phyloP scores from a whole-genome alignment of 2,329 filamentous ascomycete species.

The Cercospora nicotianae region DNA sequence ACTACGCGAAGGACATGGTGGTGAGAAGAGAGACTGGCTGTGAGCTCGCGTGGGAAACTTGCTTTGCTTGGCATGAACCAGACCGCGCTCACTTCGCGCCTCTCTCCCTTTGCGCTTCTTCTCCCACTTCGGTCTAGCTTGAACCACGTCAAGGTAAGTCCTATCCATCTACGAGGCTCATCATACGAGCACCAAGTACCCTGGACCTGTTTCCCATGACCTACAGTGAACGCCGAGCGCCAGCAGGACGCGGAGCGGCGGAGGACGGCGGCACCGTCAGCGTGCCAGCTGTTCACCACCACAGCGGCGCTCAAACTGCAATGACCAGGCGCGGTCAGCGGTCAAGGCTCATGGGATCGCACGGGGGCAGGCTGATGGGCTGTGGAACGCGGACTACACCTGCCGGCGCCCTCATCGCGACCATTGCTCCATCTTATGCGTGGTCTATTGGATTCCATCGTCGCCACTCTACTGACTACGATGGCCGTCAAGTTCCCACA shows the following conservation, averaged over 20 bases:
- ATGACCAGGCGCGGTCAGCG: not conserved
- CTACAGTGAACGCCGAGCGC: not conserved
- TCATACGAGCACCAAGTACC: not conserved
- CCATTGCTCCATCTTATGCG: not conserved
- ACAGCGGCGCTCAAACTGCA: not conserved
- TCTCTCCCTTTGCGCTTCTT: not conserved
- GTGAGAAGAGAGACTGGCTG: not conserved
- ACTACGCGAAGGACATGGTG: not conserved
- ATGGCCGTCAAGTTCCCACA: not conserved
- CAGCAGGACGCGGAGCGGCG: not conserved
- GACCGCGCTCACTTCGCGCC: not conserved
- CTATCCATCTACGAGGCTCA: not conserved
- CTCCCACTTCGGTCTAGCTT: not conserved
- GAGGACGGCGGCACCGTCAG: not conserved
- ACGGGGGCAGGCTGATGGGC: not conserved
- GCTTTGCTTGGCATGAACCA: not conserved
- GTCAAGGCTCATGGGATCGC: not conserved
- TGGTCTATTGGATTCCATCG: not conserved
- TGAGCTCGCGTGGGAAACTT: not conserved
- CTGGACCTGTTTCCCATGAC: not conserved
- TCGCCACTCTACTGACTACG: not conserved
- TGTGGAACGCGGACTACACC: not conserved
- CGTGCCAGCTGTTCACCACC: not conserved
- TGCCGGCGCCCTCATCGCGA: not conserved
- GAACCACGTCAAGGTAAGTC: not conserved